These are phyloP conservation scores for Gypsophila paniculata DNA, from an alignment of 179 eudicot genomes.

Conservation along the genomic window DNA sequence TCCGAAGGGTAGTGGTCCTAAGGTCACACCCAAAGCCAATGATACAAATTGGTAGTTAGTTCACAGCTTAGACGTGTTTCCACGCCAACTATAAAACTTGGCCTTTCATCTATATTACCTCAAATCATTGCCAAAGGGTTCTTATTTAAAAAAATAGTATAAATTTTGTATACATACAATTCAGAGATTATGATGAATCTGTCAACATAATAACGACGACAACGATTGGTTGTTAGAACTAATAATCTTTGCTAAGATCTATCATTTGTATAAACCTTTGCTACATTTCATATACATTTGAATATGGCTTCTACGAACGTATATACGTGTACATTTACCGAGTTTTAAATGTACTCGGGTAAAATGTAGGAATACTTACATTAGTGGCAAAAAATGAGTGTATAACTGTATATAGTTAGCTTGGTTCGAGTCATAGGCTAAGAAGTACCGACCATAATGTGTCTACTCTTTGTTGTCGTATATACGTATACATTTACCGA, in stretches of 20 bases:
- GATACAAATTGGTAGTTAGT: conserved; percentile 9
- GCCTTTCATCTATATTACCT: conserved; percentile 8
- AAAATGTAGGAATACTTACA: conserved; percentile 33
- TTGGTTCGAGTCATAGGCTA: conserved; percentile 10
- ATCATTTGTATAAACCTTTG: conserved; percentile 24
- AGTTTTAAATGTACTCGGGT: conserved; percentile 10
- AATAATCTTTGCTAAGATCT: conserved; percentile 2
- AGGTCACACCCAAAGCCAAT: conserved; percentile 1
- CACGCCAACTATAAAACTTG: conserved; percentile 9
- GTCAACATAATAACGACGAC: conserved; percentile 15
- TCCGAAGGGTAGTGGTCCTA: too few species aligned
- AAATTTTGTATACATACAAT: conserved; percentile 16
- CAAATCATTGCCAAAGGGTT: conserved; percentile 7
- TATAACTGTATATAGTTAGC: conserved; percentile 16
- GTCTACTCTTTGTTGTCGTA: conserved; percentile 6
- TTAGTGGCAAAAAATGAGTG: conserved; percentile 25
- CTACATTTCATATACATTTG: conserved; percentile 29
- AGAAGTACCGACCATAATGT: not conserved
- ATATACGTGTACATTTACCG: conserved; percentile 26
- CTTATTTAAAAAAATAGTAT: not conserved
- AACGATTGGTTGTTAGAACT: conserved; percentile 20
- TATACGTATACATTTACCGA: too few species aligned
- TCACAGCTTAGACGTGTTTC: conserved; percentile 20
- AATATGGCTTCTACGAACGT: conserved; percentile 7
- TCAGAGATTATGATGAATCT: conserved; percentile 16